Base-by-base conservation (phyloP, 78 protist species). In the Dictyostelium brefeldianum region DNA sequence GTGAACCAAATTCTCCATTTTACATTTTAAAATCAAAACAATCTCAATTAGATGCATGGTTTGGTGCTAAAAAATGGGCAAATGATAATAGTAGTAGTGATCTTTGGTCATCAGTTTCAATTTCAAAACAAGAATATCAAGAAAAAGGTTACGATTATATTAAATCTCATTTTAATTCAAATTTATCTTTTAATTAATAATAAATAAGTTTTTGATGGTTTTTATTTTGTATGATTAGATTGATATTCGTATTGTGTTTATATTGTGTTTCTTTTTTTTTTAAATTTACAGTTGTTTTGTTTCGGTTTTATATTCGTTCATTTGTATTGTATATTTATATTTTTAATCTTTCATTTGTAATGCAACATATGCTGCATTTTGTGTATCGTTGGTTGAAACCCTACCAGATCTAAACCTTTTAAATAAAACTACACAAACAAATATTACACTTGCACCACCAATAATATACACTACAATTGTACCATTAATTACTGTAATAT, bases 121-220 rank as follows among this genome's bases (percentile, higher is more conserved):
- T 87, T 17, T 77, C 84, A 6, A 56, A 51, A 65, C 22, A n/a
- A 50, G 93, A 87, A n/a, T 87, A 77, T 87, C 93, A 78, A 87
- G 93, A 87, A 50, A 62, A 59, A 59, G 93, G 93, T 64, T 64
- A 59, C 29, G 93, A 87, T 31, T 87, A 87, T 77, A 53, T 87
- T 12, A 87, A 74, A 65, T 25, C 50, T 18, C 93, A 87, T 77
- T 62, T 65, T 78, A 78, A 83, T 71, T 87, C 93, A 0, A 87
- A 87, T 77, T 64, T 77, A n/a, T 77, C 93, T 17, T 59, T 64
- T 7, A 75, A 12, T 54, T 48, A 77, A 27, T 29, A 78, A 25
- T 12, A 78, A 75, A 75, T 50, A 75, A 48, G 12, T 36, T 36
- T 36, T 36, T 36, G 5, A n/a, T 64, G 12, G 0, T 54, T 18